Percentiles rank a stretch among this genome's conserved stretches.
These are phyloP conservation scores for Sarocladium kiliense DNA, from an alignment of 2,329 filamentous ascomycete species.

Conservation along the genomic window DNA sequence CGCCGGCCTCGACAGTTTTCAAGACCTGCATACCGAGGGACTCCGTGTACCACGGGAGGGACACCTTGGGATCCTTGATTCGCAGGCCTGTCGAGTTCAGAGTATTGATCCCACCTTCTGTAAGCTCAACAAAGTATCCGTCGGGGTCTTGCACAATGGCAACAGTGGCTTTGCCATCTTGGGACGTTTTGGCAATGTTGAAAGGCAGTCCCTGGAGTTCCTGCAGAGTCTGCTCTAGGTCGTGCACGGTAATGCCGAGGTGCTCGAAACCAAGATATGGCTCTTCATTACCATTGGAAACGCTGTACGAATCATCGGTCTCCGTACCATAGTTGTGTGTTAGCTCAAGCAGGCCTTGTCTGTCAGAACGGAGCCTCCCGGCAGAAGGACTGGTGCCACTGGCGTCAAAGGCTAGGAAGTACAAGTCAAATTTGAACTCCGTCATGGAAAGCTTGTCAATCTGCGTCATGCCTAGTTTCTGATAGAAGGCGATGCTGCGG, in stretches of 20 bases:
- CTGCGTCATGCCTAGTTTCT: background rate
- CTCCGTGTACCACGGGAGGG: background rate
- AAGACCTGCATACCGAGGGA: background rate
- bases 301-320: background rate
- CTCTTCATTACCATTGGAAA: background rate
- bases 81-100: background rate
- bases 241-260: background rate
- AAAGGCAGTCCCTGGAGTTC: background rate
- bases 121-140: background rate
- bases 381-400: background rate
- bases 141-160: background rate
- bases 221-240: background rate
- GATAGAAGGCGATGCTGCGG: background rate
- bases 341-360: background rate
- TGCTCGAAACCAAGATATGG: background rate
- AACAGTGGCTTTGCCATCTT: background rate
- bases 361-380: background rate
- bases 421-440: background rate
- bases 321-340: background rate
- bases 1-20: background rate
- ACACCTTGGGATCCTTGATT: background rate
- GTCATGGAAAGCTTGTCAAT: background rate
- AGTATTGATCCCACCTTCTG: background rate
- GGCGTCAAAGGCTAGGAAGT: background rate
- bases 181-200: background rate